These are phyloP conservation scores for Stagonosporopsis tanaceti DNA, from an alignment of 2,329 filamentous ascomycete species.

Conservation along the genomic window DNA sequence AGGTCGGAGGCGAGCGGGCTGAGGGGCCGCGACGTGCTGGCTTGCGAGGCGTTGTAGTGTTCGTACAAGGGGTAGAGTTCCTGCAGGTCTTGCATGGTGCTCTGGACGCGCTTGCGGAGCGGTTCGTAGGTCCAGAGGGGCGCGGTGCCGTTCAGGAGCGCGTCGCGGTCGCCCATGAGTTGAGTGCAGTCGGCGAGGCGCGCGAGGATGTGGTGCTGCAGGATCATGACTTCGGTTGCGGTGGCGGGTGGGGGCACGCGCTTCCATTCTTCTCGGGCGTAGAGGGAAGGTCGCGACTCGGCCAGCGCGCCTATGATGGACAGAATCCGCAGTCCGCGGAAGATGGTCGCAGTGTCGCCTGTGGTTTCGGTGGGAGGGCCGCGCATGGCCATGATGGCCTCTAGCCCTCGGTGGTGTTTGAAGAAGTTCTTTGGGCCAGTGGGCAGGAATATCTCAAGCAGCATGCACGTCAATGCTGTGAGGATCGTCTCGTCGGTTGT, in stretches of 20 bases:
- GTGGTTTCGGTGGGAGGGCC: constrained; percentile 28
- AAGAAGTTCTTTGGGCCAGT: constrained; percentile 38
- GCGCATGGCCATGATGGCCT: constrained; percentile 35
- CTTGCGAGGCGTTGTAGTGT: constrained; percentile 24
- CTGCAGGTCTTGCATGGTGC: constrained; percentile 16
- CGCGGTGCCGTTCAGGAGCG: constrained; percentile 1
- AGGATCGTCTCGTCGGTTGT: constrained; percentile 37
- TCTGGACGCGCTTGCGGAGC: constrained; percentile 19
- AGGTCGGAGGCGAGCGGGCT: constrained; percentile 22
- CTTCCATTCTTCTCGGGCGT: constrained; percentile 36
- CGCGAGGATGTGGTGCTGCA: constrained; percentile 32
- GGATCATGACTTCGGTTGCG: constrained; percentile 17
- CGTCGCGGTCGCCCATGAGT: constrained; percentile 26
- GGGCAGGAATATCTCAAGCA: constrained; percentile 40
- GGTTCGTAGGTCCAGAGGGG: neutral
- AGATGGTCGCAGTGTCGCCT: constrained; percentile 23
- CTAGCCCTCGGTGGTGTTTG: constrained; percentile 40
- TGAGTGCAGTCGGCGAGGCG: constrained; percentile 37
- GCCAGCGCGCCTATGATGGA: constrained; percentile 37
- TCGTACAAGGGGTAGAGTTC: constrained; percentile 23
- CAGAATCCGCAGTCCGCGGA: constrained; percentile 31
- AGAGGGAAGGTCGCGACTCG: constrained; percentile 28
- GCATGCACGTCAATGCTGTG: constrained; percentile 35
- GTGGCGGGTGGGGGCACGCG: constrained; percentile 20
- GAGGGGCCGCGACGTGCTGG: constrained; percentile 1